A percentile compares a stretch with the other conserved stretches of the same genome.
phyloP scores from a whole-genome alignment of 2,329 filamentous ascomycete species.

The Rasamsonia emersonii region DNA sequence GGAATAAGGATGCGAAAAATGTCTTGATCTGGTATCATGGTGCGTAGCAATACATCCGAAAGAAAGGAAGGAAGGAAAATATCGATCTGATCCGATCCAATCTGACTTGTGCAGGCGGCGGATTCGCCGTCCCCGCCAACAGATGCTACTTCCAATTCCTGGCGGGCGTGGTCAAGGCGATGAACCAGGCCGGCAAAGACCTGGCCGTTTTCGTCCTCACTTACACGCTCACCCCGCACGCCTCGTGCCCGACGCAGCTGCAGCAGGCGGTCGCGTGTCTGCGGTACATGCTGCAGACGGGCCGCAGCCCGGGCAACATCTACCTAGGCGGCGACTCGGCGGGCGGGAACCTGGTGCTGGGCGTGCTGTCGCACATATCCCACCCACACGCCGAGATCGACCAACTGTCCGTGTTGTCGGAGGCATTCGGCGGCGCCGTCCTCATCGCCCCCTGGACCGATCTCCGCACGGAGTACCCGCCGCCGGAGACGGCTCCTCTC shows the following conservation, averaged over 20 bases:
- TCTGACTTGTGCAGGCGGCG: conserved; percentile 38
- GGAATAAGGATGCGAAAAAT: conserved; percentile 25
- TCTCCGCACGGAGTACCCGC: conserved; percentile 39
- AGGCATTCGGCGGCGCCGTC: conserved; percentile 42
- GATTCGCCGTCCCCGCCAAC: conserved; percentile 44
- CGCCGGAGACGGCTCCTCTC: conserved; percentile 38
- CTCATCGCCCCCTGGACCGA: conserved; percentile 52
- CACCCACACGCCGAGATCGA: conserved; percentile 50
- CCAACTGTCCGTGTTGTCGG: conserved; percentile 27
- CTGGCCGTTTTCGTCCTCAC: conserved; percentile 46
- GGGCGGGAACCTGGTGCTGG: conserved; percentile 33
- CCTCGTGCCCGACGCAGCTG: conserved; percentile 36
- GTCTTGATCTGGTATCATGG: conserved; percentile 34
- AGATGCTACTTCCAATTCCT: conserved; percentile 44
- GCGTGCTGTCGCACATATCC: conserved; percentile 31
- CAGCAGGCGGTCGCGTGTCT: conserved; percentile 33
- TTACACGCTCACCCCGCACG: conserved; percentile 48
- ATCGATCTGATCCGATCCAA: neutral
- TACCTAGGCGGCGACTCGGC: conserved; percentile 38
- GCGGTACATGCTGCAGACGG: conserved; percentile 29
- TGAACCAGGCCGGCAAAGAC: conserved; percentile 35
- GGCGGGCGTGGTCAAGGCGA: conserved; percentile 33
- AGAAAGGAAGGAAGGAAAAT: no score
- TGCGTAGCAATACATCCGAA: conserved; percentile 9
- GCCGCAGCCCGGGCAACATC: conserved; percentile 25